Evolutionary conservation across 1,284 basidiomycete genomes (phyloP), one percentile per base, ranked within the genome.

Genomic region (Tilletia setariae): DNA sequence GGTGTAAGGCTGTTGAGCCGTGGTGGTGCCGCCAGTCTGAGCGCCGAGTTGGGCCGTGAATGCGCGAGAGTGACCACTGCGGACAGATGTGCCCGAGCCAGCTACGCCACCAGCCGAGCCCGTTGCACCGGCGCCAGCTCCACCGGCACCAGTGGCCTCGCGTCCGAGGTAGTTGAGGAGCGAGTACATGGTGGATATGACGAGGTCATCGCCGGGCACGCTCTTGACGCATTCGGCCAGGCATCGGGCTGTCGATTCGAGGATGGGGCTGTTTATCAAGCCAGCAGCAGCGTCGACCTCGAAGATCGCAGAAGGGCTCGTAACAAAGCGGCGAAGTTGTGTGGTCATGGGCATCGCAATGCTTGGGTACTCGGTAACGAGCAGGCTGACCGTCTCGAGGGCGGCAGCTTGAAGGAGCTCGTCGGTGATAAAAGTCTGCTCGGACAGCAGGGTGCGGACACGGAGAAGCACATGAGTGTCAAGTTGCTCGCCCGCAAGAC

Each of bases 161-260:
- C 90, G 90, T 84, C 88, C 91, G 68, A 97, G 90, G 79, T 92
- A 91, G 79, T 97, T 97, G 70, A 98, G 86, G 16, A 98, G 87
- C 9, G 93, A 94, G 83, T 98, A 97, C 88, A 96, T 91, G 74
- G 93, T 93, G 1, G 94, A 96, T 86, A 94, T 90, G 76, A 94
- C 88, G 61, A 94, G 87, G 81, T 95, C 93, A 75, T 95, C 92
- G 66, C 91, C 91, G 7, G 91, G 90, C 15, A 91, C 89, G 67
- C 92, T 71, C 83, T 90, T 90, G 71, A 97, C 91, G 83, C 94
- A 97, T 66, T 92, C 86, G 2, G 92, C 90, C 42, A 98, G 86
- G 76, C 92, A 94, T 78, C 90, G 92, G 1, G 94, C 93, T 2
- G 93, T 92, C 1, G 93, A 90, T 35, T 88, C 86, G 16, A 96